A percentile compares a stretch with the other conserved stretches of the same genome.
Conservation (phyloP, 306 rosid genomes). For the Canavalia ensiformis region DNA sequence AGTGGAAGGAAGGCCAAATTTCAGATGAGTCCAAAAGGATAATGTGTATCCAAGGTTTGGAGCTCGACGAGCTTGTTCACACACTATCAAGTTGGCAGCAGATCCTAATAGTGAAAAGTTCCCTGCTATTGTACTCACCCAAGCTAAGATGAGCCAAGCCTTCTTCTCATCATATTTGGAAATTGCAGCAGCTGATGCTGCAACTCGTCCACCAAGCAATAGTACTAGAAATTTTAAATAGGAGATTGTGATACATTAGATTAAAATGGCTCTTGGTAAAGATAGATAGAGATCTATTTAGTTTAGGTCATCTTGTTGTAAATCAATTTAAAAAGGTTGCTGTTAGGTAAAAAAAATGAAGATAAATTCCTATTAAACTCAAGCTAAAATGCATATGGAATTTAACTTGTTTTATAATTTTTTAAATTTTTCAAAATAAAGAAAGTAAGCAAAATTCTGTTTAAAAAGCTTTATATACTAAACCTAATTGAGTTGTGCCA, state of each 20-base stretch:
- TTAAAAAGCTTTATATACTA: too few species aligned
- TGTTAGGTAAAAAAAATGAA: too few species aligned
- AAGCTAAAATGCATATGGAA: too few species aligned
- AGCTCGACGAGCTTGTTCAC: constrained; percentile 85
- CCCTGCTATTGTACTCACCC: constrained; percentile 91
- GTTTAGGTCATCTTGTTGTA: too few species aligned
- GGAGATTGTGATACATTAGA: not conserved
- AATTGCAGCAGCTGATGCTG: constrained; percentile 80
- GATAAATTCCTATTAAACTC: too few species aligned
- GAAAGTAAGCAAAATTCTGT: too few species aligned
- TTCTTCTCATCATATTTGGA: constrained; percentile 71
- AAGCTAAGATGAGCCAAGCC: constrained; percentile 89
- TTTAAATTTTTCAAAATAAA: too few species aligned
- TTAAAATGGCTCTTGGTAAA: too few species aligned
- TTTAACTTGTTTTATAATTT: too few species aligned
- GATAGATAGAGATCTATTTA: too few species aligned
- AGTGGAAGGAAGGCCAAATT: constrained; percentile 91
- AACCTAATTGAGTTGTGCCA: too few species aligned
- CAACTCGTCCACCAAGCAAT: constrained; percentile 83
- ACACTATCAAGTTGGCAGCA: constrained; percentile 91
- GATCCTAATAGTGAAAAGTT: constrained; percentile 84
- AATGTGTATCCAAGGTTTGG: constrained; percentile 69
- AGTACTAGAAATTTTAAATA: constrained; percentile 60
- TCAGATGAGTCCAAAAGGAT: constrained; percentile 88
- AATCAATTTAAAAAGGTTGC: too few species aligned